These are phyloP conservation scores for Dendrocalamus latiflorus DNA, from an alignment of 202 grass and related monocot genomes.

Conservation along the genomic window DNA sequence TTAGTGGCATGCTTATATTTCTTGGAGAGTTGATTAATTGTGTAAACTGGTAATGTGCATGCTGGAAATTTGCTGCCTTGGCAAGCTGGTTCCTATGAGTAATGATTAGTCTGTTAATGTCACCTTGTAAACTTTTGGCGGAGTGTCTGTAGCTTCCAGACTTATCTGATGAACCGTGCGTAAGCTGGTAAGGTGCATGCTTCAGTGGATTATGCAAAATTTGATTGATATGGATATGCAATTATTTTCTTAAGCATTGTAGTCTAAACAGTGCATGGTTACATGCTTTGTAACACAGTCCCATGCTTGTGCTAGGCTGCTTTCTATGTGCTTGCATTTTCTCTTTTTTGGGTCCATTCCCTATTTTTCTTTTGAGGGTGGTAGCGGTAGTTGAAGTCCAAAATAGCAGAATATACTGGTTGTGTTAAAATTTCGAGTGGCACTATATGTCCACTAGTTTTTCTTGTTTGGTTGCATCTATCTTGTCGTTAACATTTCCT, in stretches of 20 bases:
- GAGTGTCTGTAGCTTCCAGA: background rate
- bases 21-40: background rate
- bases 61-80: background rate
- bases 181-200: background rate
- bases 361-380: background rate
- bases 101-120: background rate
- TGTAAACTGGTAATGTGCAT: background rate
- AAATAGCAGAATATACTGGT: background rate
- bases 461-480: background rate
- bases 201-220: background rate
- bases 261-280: background rate
- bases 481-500: background rate
- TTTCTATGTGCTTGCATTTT: background rate
- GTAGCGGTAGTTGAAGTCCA: background rate
- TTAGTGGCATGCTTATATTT: background rate
- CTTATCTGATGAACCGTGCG: background rate
- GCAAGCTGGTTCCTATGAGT: background rate
- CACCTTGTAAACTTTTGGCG: background rate
- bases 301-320: background rate
- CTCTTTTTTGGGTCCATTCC: background rate
- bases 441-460: background rate
- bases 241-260: background rate
- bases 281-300: background rate
- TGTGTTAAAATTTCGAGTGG: background rate
- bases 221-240: background rate